A percentile compares a stretch with the other conserved stretches of the same genome.
These are phyloP conservation scores for Centrapalus pauciflorus DNA, from an alignment of 129 eudicot genomes.

Conservation along the genomic window DNA sequence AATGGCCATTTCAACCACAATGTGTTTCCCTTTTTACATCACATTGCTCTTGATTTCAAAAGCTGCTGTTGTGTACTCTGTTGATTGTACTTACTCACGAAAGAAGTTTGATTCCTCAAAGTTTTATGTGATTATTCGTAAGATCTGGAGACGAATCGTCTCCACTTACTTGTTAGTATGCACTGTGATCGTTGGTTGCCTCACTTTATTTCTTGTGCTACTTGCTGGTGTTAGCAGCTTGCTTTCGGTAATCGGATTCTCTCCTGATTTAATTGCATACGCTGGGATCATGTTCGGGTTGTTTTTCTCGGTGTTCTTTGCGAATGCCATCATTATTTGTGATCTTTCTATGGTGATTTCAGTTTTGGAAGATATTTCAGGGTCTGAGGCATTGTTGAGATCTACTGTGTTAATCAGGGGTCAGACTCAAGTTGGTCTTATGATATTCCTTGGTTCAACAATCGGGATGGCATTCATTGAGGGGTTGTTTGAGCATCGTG, in stretches of 20 bases:
- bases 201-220: conserved; percentile 59
- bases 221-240: conserved; percentile 49
- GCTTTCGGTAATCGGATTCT: conserved; percentile 50
- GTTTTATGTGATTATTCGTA: conserved; percentile 43
- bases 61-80: conserved; percentile 86
- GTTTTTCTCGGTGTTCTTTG: conserved; percentile 62
- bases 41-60: conserved; percentile 64
- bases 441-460: conserved; percentile 83
- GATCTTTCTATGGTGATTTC: conserved; percentile 80
- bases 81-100: conserved; percentile 83
- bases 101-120: conserved; percentile 59
- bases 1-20: conserved; percentile 46
- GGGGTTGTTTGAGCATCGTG: conserved; percentile 94
- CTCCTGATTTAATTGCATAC: conserved; percentile 52
- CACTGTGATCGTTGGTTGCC: conserved; percentile 53
- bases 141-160: conserved; percentile 75
- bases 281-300: conserved; percentile 54
- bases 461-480: conserved; percentile 87
- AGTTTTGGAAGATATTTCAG: conserved; percentile 85
- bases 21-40: conserved; percentile 78
- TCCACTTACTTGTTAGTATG: conserved; percentile 69
- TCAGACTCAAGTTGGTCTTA: conserved; percentile 88
- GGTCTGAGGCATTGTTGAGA: conserved; percentile 78
- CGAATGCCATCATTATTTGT: conserved; percentile 72
- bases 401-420: conserved; percentile 73